Conservation (phyloP, 2,329 filamentous ascomycete genomes). For the Chaetomium olivaceum region DNA sequence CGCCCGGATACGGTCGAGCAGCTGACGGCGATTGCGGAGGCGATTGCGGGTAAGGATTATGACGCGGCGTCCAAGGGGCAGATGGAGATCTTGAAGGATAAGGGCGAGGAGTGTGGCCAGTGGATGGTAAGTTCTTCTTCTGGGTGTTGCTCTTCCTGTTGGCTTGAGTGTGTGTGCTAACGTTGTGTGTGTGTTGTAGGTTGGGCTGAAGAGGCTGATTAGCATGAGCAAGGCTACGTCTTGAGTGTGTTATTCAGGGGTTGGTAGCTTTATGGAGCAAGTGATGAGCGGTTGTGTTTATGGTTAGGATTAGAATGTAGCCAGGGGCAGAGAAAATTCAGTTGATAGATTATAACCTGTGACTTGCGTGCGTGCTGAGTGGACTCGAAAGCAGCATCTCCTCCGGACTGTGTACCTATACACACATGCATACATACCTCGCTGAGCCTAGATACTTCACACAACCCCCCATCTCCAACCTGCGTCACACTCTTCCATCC, state of each 20-base stretch:
- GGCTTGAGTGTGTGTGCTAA: slow-evolving; percentile 42
- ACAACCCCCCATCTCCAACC: too few relatives aligned
- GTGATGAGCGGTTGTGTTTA: not conserved
- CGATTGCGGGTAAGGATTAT: slow-evolving; percentile 70
- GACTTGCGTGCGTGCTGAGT: not conserved
- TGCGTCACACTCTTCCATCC: too few relatives aligned
- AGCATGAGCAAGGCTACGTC: slow-evolving; percentile 78
- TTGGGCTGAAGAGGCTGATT: slow-evolving; percentile 74
- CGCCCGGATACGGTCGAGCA: slow-evolving; percentile 74
- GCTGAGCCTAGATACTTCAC: too few relatives aligned
- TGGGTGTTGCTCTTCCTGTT: not conserved
- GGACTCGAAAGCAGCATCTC: not conserved
- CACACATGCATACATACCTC: too few relatives aligned
- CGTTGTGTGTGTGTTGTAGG: slow-evolving; percentile 45
- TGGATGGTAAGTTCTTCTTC: slow-evolving; percentile 72
- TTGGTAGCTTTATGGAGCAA: not conserved
- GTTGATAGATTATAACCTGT: not conserved
- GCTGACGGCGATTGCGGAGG: slow-evolving; percentile 63
- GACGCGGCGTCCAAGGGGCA: slow-evolving; percentile 67
- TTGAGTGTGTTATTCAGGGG: slow-evolving; percentile 36
- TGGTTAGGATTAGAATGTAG: slow-evolving; percentile 17
- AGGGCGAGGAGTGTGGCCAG: slow-evolving; percentile 77
- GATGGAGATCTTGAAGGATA: slow-evolving; percentile 73
- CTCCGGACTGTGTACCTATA: not conserved
- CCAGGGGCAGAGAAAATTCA: slow-evolving; percentile 20